Evolutionary conservation across 768 basidiomycete genomes (phyloP), one percentile per base, ranked within the genome.

Genomic region (Termitomyces sp.): DNA sequence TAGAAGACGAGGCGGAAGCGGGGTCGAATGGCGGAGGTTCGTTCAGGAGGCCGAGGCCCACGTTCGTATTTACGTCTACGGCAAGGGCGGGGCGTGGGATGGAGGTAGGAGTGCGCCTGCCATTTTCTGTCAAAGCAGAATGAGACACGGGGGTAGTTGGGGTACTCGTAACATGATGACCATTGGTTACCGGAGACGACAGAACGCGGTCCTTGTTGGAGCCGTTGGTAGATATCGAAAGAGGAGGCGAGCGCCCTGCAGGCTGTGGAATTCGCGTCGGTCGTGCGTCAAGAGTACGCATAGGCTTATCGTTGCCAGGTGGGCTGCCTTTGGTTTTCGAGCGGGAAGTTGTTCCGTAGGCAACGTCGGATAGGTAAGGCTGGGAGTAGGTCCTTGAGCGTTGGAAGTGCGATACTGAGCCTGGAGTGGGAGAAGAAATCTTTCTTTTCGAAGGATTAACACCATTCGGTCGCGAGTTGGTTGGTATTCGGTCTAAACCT

Each of bases 381-480:
- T 84, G 82, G 26, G 88, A 89, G 58, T 84, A 78, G 8, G 89
- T 89, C 56, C 89, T 81, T 16, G 81, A 66, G 56, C 87, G 87
- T 63, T 76, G 81, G 58, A 71, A 73, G 36, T 72, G 61, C 16
- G 72, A 44, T 54, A 43, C 43, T 16, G 60, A 26, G 28, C 43
- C 50, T 13, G 59, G 55, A 36, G 56, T 52, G 5, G 56, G 60
- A 38, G 76, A 61, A 50, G 72, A 56, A 56, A 71, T 62, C 64
- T 69, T 65, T 61, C 72, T 69, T 56, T 72, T 61, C 35, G 71
- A 51, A 44, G 74, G 63, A 51, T 69, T 68, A 40, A 64, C 70
- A 40, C 69, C 70, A 60, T 72, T 75, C 55, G 66, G 58, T 28
- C 68, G 73, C 47, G 69, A 60, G 46, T 67, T 44, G 16, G 63